Conservation (phyloP, 177 flowering plant species). For the Tripterygium wilfordii region DNA sequence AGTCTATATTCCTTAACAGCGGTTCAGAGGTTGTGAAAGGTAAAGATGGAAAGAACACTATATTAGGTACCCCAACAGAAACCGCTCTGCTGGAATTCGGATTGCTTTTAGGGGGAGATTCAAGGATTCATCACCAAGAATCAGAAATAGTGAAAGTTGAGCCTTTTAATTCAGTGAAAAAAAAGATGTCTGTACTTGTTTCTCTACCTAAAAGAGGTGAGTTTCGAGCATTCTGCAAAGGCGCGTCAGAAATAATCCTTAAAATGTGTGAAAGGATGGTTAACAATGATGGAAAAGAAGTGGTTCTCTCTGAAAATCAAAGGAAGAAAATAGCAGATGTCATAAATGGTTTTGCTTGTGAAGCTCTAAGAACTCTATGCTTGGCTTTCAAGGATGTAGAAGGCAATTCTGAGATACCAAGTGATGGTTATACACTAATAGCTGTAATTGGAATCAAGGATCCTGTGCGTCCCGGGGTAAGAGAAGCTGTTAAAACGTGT, state of each 20-base stretch:
- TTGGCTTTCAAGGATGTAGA: conserved; percentile 35
- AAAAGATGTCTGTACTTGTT: conserved; percentile 49
- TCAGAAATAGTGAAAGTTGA: conserved; percentile 35
- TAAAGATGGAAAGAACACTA: conserved; percentile 24
- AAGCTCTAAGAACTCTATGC: conserved; percentile 48
- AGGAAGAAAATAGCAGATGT: conserved; percentile 17
- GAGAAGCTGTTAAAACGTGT: conserved; percentile 46
- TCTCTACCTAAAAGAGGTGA: conserved; percentile 22
- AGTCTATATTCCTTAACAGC: conserved; percentile 44
- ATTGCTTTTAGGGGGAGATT: conserved; percentile 33
- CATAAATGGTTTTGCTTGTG: conserved; percentile 36
- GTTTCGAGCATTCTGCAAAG: conserved; percentile 38
- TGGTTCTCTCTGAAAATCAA: conserved; percentile 24
- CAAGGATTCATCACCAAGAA: conserved; percentile 11
- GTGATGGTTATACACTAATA: conserved; percentile 29
- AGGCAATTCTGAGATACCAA: conserved; percentile 25
- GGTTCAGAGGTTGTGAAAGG: conserved; percentile 37
- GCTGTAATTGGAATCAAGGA: conserved; percentile 48
- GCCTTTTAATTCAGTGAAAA: conserved; percentile 47
- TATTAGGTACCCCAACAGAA: conserved; percentile 50
- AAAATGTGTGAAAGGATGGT: conserved; percentile 31
- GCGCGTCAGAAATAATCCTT: conserved; percentile 45
- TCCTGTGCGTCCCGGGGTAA: conserved; percentile 53
- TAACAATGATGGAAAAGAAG: conserved; percentile 21
- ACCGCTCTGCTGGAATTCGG: conserved; percentile 49